A percentile compares a stretch with the other conserved stretches of the same genome.
These are phyloP conservation scores for Aspergillus pseudoterreus DNA, from an alignment of 2,329 filamentous ascomycete species.

Conservation along the genomic window DNA sequence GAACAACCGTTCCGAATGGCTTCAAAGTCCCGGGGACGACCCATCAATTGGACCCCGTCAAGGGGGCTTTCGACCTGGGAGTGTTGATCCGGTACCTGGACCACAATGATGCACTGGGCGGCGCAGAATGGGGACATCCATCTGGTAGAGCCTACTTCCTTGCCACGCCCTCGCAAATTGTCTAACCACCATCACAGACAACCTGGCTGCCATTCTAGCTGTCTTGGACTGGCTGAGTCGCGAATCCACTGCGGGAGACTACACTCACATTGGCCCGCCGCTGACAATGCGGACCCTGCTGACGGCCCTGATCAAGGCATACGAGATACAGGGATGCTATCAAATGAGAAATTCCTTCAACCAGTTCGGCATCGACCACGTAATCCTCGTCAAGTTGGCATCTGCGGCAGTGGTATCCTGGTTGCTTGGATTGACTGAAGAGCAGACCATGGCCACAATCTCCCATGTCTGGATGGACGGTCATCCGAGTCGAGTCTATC, in stretches of 20 bases:
- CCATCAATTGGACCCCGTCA: constrained; percentile 32
- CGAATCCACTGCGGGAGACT: constrained; percentile 1
- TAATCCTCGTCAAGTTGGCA: constrained; percentile 41
- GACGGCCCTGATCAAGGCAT: constrained; percentile 37
- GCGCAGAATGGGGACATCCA: constrained; percentile 44
- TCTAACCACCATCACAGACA: constrained; percentile 28
- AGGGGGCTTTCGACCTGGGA: constrained; percentile 40
- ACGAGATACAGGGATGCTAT: constrained; percentile 42
- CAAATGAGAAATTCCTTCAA: constrained; percentile 39
- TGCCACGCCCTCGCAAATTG: no score
- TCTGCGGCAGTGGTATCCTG: constrained; percentile 37
- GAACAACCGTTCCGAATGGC: constrained; percentile 24
- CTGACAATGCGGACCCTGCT: constrained; percentile 33
- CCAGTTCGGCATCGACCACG: constrained; percentile 39
- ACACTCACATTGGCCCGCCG: constrained; percentile 13
- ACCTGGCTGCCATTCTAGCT: constrained; percentile 36
- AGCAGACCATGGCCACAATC: constrained; percentile 32
- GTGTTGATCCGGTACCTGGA: constrained; percentile 40
- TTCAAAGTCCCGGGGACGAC: constrained; percentile 39
- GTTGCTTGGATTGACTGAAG: constrained; percentile 33
- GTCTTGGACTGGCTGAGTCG: constrained; percentile 32
- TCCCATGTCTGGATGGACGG: constrained; percentile 42
- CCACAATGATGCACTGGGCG: constrained; percentile 40
- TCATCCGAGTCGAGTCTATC: constrained; percentile 32
- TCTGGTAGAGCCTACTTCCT: constrained; percentile 20